Evolutionary conservation across 306 rosid genomes (phyloP).

Genomic region (Echinosophora koreensis): DNA sequence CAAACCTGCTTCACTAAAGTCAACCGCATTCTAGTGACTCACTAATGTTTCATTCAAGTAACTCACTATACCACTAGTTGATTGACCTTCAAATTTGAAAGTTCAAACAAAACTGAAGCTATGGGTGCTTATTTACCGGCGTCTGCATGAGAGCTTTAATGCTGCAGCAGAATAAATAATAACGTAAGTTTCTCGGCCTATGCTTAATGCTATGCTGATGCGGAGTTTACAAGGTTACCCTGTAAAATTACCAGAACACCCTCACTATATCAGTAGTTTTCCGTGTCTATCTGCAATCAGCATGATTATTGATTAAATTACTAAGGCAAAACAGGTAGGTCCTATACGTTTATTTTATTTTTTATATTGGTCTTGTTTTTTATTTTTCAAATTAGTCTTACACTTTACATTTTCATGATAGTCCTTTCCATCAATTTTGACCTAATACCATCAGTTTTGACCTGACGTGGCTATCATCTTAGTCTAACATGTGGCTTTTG

Average conservation of each 20-base stretch:
- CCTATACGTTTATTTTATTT: no score
- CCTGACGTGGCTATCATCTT: no score
- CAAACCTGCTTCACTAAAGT: neutral
- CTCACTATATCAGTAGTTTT: neutral
- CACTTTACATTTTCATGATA: no score
- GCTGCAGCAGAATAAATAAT: neutral
- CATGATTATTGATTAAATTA: no score
- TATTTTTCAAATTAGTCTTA: no score
- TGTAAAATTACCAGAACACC: neutral
- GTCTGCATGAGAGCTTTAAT: constrained; percentile 20
- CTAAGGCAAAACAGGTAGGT: no score
- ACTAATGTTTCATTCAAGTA: constrained; percentile 14
- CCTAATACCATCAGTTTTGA: no score
- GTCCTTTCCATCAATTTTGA: no score
- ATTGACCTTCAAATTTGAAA: constrained; percentile 1
- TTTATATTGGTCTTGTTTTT: no score
- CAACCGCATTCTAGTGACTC: neutral
- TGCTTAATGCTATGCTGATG: neutral
- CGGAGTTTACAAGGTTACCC: constrained; percentile 32
- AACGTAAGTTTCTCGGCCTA: neutral
- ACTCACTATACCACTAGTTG: neutral
- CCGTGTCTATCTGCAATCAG: neutral
- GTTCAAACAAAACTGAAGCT: constrained; percentile 3
- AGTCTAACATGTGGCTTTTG: no score
- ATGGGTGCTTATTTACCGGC: constrained; percentile 11